Evolutionary conservation across 176 grass and related monocot genomes (phyloP).

Genomic region (Bolboschoenus planiculmis): DNA sequence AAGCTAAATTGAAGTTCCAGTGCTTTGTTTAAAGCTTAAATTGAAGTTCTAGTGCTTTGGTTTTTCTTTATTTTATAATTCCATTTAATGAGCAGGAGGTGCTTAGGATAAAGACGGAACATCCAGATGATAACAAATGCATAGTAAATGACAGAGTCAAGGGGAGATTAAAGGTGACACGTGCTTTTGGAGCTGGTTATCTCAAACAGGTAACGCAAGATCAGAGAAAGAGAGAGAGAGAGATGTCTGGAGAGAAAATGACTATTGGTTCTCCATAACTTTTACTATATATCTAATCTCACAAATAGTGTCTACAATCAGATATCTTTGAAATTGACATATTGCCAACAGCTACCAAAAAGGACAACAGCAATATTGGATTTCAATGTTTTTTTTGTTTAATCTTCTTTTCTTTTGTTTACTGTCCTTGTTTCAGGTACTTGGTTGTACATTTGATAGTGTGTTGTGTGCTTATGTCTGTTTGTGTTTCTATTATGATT

Average conservation of each 20-base stretch:
- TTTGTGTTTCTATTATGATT: neutral
- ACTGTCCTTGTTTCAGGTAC: neutral
- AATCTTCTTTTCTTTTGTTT: neutral
- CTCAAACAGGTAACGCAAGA: constrained; percentile 71
- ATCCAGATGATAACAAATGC: constrained; percentile 77
- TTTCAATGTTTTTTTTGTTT: neutral
- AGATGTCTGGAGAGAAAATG: neutral
- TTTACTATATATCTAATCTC: neutral
- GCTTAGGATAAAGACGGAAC: constrained; percentile 64
- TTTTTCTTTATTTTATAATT: constrained; percentile 3
- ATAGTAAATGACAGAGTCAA: constrained; percentile 93
- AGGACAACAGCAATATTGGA: neutral
- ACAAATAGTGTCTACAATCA: neutral
- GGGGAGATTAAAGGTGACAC: constrained; percentile 77
- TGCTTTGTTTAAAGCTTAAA: neutral
- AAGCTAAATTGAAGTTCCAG: neutral
- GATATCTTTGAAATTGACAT: neutral
- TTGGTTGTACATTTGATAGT: neutral
- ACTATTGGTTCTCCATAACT: neutral
- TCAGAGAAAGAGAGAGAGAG: neutral
- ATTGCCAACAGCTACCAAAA: neutral
- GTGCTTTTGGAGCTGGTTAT: constrained; percentile 87
- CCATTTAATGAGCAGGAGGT: constrained; percentile 53
- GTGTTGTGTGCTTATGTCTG: neutral
- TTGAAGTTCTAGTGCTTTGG: neutral